These are phyloP conservation scores for Quercus tomentella DNA, from an alignment of 331 rosid genomes.

Conservation along the genomic window DNA sequence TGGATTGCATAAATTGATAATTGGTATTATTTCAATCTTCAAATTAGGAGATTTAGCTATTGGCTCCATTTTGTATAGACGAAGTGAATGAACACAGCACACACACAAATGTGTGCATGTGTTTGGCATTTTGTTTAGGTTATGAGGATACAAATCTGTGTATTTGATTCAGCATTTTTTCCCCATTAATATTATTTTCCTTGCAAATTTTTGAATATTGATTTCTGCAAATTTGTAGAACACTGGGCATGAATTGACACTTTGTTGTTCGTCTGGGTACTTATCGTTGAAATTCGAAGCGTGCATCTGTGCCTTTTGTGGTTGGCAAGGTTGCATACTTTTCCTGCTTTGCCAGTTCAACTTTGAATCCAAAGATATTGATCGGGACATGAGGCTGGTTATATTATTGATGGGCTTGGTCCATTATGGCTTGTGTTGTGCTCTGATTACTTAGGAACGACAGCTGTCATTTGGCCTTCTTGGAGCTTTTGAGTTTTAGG, in stretches of 20 bases:
- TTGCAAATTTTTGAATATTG: background rate
- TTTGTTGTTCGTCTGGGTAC: background rate
- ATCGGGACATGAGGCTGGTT: background rate
- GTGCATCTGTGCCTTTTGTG: background rate
- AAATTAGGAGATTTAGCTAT: background rate
- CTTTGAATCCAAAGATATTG: background rate
- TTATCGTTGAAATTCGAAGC: background rate
- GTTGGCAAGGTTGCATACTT: background rate
- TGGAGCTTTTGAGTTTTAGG: slow-evolving; percentile 3
- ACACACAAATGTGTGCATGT: background rate
- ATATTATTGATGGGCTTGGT: background rate
- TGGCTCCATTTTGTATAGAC: background rate
- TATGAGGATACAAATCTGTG: background rate
- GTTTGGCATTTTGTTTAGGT: background rate
- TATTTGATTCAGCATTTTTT: background rate
- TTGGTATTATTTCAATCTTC: background rate
- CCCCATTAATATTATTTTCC: background rate
- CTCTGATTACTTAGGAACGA: background rate
- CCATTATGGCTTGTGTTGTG: background rate
- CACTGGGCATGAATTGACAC: background rate
- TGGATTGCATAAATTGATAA: background rate
- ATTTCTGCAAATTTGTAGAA: background rate
- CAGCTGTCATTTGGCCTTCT: background rate
- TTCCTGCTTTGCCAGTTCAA: background rate
- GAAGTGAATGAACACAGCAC: background rate